These are phyloP conservation scores for Leishmania gerbilli DNA, from an alignment of 208 protist species.

Conservation along the genomic window DNA sequence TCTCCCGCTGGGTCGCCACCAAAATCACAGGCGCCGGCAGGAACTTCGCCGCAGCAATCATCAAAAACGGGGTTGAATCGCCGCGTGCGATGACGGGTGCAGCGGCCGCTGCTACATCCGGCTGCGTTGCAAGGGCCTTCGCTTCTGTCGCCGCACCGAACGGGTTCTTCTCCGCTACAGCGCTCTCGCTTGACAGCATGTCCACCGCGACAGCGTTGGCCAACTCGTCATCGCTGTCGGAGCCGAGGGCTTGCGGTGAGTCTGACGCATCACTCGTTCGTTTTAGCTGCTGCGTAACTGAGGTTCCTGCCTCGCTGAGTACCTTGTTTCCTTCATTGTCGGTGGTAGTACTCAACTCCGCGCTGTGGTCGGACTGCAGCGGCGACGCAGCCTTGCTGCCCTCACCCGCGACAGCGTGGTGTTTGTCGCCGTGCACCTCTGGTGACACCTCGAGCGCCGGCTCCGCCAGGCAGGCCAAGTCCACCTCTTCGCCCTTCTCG, in stretches of 20 bases:
- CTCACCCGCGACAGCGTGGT: background rate
- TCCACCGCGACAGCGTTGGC: background rate
- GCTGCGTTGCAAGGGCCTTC: background rate
- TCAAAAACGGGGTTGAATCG: background rate
- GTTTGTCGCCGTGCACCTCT: background rate
- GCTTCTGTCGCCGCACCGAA: background rate
- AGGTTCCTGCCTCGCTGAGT: background rate
- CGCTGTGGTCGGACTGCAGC: background rate
- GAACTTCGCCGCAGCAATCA: background rate
- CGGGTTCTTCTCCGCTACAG: background rate
- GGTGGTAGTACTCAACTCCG: background rate
- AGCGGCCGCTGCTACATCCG: background rate
- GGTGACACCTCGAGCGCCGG: background rate
- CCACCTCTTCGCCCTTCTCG: background rate
- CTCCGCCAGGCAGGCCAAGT: background rate
- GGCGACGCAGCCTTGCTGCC: background rate
- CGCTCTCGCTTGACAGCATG: too few species aligned
- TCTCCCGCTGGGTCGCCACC: slow-evolving; percentile 2
- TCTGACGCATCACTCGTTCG: background rate
- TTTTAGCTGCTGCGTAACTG: background rate
- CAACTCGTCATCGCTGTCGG: too few species aligned
- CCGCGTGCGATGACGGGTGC: too few species aligned
- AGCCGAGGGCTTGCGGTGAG: background rate
- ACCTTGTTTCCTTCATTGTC: background rate
- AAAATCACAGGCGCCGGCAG: slow-evolving; percentile 1